Base-by-base conservation (phyloP, 1,284 basidiomycete species). In the Pseudozyma hubeiensis region DNA sequence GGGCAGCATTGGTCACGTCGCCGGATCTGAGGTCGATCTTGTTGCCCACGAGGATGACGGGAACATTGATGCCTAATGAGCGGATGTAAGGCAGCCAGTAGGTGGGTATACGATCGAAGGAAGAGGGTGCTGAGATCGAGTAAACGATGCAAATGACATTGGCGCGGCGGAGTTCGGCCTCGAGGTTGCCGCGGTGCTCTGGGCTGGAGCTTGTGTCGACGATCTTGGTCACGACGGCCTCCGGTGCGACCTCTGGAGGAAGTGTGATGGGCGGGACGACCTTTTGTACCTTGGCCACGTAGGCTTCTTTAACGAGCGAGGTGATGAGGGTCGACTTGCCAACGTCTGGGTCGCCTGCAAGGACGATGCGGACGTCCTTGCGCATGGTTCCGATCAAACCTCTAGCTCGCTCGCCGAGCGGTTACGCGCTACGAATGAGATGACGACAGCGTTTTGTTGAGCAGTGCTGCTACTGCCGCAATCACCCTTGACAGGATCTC, bases 11-110 rank as follows among this genome's bases (percentile, higher is more conserved):
- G 19, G 95, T 94, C 19, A 97, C 93, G 81, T 93, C 90, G 2
- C 93, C 94, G 5, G 93, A 92, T 30, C 96, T 89, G 56, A 98
- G 85, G 85, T 99, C 96, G 62, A 99, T 97, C 87, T 99, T 99
- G 87, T 98, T 99, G 56, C 96, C 96, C 34, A 98, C 94, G 19
- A 99, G 88, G 68, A 99, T 96, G 53, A 98, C 95, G 16, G 97
- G 96, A 9, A 97, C 91, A 92, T 96, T 84, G 62, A 63, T 93
- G 64, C 96, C 96, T 31, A 97, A 88, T 76, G 95, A 92, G 46
- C 94, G 90, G 86, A 99, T 97, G 80, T 93, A 91, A n/a, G 96
- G 96, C 56, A 99, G 88, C 96, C 96, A 99, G 85, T 94, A 98
- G n/a, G 94, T 91, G 33, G 94, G 93, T 85, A 99, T 94, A 61